Evolutionary conservation across 768 basidiomycete genomes (phyloP), one percentile per base, ranked within the genome.

Genomic region (Polyporus arcularius): DNA sequence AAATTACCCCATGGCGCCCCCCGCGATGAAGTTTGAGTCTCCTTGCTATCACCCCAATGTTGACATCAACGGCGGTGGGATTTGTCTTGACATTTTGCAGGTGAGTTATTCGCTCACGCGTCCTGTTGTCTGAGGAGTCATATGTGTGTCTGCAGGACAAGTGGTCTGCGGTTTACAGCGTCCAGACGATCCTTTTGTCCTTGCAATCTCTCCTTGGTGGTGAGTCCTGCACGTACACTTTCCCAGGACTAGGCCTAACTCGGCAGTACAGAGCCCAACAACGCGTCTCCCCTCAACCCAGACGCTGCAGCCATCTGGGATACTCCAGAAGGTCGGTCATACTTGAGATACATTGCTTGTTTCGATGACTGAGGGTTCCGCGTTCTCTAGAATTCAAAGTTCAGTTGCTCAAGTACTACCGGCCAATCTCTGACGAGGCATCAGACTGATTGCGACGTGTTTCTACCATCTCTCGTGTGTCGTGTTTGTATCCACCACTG

Each of bases 1-100:
- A 60, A 92, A 92, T 72, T 96, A 96, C 70, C 94, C 94, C 18
- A 95, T 92, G 73, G 86, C 86, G 10, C 81, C 94, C 4, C 94
- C 94, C 0, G 78, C 82, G 9, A 92, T 96, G 74, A 90, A 88
- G 71, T 96, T 94, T 66, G 91, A 92, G 53, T 87, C 92, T 4
- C 90, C 92, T 6, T 94, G 93, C 76, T 96, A 84, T 76, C 94
- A 96, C 69, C 94, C 94, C 8, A 96, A 96, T 67, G 90, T 96
- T 39, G 92, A 94, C 72, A 82, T 94, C 50, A 78, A 74, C 14
- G 81, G 84, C 42, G 90, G 90, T 40, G 82, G 87, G 21, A 93
- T 94, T 64, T 94, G 91, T 73, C 78, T 94, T 45, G 93, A 96
- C 71, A 95, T 96, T 67, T 76, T 96, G 48, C 91, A 95, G 82